Percentiles rank a stretch among this genome's conserved stretches.
Conservation (phyloP, 1,284 basidiomycete genomes). For the Malassezia furfur region DNA sequence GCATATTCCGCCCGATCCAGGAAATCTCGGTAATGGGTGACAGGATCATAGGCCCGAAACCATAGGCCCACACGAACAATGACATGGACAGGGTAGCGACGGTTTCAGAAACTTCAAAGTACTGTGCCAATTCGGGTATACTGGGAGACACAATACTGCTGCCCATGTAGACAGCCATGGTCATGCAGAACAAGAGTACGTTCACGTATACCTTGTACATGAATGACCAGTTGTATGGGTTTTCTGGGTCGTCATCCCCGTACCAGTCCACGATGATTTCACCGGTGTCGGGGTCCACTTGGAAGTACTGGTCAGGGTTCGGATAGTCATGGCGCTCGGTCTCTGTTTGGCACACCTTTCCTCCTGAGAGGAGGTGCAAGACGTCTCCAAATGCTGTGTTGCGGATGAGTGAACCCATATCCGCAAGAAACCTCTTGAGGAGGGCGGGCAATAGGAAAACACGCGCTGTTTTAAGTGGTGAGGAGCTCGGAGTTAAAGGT, state of each 20-base stretch:
- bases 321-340: neutral
- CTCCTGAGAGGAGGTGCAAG: neutral
- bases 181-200: conserved; percentile 37
- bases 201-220: conserved; percentile 42
- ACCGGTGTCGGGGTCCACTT: neutral
- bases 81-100: conserved; percentile 25
- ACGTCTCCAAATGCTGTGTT: neutral
- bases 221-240: conserved; percentile 45
- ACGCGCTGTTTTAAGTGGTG: neutral
- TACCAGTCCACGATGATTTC: conserved; percentile 50
- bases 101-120: conserved; percentile 18
- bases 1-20: conserved; percentile 27
- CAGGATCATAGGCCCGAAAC: conserved; percentile 35
- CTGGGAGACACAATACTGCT: conserved; percentile 48
- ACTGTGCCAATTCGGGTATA: conserved; percentile 50
- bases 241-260: conserved; percentile 41
- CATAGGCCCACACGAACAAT: conserved; percentile 31
- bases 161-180: conserved; percentile 52
- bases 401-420: neutral
- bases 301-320: neutral
- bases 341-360: neutral
- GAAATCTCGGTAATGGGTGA: conserved; percentile 44
- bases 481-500: neutral
- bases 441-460: neutral
- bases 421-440: neutral